Evolutionary conservation across 2,329 filamentous ascomycete genomes (phyloP).

Genomic region (Ophiostoma ulmi): DNA sequence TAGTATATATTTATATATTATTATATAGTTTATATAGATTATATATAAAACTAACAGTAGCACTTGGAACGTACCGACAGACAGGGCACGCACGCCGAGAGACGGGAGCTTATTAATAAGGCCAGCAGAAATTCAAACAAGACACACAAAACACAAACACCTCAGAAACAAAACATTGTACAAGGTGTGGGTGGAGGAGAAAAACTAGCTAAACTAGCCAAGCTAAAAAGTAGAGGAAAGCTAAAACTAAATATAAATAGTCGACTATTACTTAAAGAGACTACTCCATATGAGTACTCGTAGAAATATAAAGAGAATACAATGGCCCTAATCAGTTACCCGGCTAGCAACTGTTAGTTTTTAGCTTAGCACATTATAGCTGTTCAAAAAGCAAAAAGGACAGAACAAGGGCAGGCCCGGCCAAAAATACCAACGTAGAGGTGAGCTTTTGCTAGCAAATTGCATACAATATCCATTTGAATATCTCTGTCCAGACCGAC

Average conservation of each 20-base stretch:
- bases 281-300: too few relatives aligned
- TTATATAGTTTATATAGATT: too few relatives aligned
- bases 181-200: constrained; percentile 8
- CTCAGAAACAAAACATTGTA: background rate
- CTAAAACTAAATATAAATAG: background rate
- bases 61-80: too few relatives aligned
- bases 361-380: background rate
- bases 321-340: background rate
- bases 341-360: background rate
- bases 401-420: background rate
- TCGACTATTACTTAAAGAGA: background rate
- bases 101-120: background rate
- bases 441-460: too few relatives aligned
- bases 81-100: background rate
- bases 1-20: too few relatives aligned
- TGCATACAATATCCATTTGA: too few relatives aligned
- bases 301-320: background rate
- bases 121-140: background rate
- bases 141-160: background rate
- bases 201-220: constrained; percentile 6
- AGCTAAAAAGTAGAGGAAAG: constrained; percentile 10
- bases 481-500: too few relatives aligned
- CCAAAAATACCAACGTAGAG: background rate
- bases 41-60: background rate
- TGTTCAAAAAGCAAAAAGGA: background rate